phyloP scores from a whole-genome alignment of 306 rosid species.

The Pyrus communis region DNA sequence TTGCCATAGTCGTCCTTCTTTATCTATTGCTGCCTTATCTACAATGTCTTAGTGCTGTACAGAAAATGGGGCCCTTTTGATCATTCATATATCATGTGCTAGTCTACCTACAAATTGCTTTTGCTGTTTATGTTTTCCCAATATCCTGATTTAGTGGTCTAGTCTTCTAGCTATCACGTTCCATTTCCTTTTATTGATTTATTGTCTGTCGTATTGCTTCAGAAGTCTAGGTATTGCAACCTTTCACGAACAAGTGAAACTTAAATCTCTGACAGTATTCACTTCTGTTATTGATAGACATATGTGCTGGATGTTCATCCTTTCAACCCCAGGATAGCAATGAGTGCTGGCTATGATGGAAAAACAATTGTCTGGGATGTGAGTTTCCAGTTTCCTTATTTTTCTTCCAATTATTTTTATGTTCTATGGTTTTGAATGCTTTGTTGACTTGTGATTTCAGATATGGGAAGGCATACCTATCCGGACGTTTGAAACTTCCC shows the following conservation, averaged over 20 bases:
- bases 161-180: background rate
- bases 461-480: conserved; percentile 98
- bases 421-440: conserved; percentile 15
- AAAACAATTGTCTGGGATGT: conserved; percentile 98
- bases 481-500: conserved; percentile 63
- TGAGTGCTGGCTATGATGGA: conserved; percentile 99
- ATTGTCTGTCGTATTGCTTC: background rate
- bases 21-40: background rate
- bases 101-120: background rate
- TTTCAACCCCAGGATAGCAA: conserved; percentile 94
- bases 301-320: conserved; percentile 99
- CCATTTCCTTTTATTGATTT: background rate
- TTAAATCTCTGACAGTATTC: conserved; percentile 13
- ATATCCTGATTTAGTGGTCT: background rate
- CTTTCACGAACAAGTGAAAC: background rate
- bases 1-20: background rate
- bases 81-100: background rate
- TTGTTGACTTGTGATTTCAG: conserved; percentile 35
- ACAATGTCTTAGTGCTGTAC: background rate
- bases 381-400: conserved; percentile 40
- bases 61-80: background rate
- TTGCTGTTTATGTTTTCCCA: background rate
- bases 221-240: background rate
- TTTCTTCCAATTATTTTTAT: background rate
- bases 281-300: conserved; percentile 49